These are phyloP conservation scores for Fonsecaea pedrosoi DNA, from an alignment of 2,329 filamentous ascomycete genomes.

Conservation along the genomic window DNA sequence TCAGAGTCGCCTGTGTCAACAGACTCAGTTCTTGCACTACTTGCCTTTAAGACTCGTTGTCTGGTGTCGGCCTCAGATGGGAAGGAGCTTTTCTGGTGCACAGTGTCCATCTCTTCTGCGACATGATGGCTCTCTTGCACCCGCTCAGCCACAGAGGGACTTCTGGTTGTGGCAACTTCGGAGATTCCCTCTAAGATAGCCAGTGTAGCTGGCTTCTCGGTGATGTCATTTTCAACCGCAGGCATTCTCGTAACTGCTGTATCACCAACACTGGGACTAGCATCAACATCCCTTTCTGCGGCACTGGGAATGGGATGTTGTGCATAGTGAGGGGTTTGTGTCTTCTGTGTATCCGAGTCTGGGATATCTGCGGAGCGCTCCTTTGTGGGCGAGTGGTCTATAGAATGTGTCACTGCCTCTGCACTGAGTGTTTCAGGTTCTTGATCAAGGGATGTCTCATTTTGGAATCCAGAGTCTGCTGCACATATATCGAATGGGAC, in stretches of 20 bases:
- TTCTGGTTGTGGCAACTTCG: constrained; percentile 7
- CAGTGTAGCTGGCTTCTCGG: not conserved
- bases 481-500: not conserved
- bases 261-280: not conserved
- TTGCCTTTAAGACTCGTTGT: not conserved
- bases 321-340: not conserved
- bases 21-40: not conserved
- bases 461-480: not conserved
- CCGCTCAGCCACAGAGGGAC: not conserved
- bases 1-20: not conserved
- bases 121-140: constrained; percentile 3
- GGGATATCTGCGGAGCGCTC: not conserved
- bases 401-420: not conserved
- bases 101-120: not conserved
- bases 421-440: not conserved
- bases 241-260: not conserved
- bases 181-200: not conserved
- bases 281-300: not conserved
- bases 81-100: not conserved
- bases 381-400: not conserved
- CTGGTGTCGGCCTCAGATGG: not conserved
- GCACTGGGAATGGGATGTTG: not conserved
- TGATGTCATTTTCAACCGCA: not conserved
- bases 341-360: not conserved
- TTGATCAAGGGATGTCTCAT: not conserved